Percentiles rank a stretch among this genome's conserved stretches.
Evolutionary conservation across 495 filamentous ascomycete species (phyloP).

Genomic region (Penicillium crystallinum): DNA sequence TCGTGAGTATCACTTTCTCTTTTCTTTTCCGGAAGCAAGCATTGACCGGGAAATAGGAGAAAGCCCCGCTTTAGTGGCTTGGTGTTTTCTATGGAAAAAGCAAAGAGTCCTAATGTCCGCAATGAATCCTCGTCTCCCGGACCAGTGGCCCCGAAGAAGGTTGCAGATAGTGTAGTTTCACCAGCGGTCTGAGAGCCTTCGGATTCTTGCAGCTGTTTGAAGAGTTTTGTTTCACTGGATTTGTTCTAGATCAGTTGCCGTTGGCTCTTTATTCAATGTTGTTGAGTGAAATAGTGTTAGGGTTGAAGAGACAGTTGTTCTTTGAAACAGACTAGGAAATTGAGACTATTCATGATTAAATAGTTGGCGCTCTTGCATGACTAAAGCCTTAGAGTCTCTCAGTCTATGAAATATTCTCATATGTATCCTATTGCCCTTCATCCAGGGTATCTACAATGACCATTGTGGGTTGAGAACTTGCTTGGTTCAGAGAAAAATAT

Average conservation of each 20-base stretch:
- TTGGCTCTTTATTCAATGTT: background rate
- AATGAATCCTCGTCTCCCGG: slow-evolving; percentile 12
- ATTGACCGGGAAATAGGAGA: background rate
- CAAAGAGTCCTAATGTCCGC: background rate
- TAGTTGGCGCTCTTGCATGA: background rate
- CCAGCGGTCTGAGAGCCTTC: slow-evolving; percentile 28
- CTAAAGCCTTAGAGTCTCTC: background rate
- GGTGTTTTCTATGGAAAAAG: background rate
- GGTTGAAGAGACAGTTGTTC: background rate
- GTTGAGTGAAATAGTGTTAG: background rate
- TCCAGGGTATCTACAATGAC: background rate
- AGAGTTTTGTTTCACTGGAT: slow-evolving; percentile 3
- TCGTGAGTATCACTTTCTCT: background rate
- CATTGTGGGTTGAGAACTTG: slow-evolving; percentile 1
- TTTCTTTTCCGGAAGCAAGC: slow-evolving; percentile 5
- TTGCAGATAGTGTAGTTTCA: slow-evolving; percentile 21
- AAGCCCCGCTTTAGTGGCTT: background rate
- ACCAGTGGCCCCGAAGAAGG: slow-evolving; percentile 1
- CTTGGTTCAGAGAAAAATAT: background rate
- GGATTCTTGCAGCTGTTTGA: slow-evolving; percentile 24
- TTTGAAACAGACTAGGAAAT: background rate
- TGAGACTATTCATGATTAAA: background rate
- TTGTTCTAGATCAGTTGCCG: slow-evolving; percentile 2
- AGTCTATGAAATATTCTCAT: no score
- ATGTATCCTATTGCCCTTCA: background rate